phyloP scores from a whole-genome alignment of 495 filamentous ascomycete species.

The Daldinia grandis region DNA sequence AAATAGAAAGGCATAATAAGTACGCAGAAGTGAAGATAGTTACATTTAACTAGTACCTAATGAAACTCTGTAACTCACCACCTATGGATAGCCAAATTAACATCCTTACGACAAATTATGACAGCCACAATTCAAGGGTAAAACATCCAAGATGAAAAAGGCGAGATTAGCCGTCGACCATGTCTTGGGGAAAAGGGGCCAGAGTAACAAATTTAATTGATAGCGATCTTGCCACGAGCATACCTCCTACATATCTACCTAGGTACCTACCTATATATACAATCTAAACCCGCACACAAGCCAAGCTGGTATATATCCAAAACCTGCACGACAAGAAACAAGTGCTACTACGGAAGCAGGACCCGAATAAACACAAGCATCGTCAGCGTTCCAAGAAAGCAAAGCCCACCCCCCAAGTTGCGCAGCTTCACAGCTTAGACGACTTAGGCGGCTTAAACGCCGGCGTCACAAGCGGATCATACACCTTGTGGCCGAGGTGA shows the following conservation, averaged over 20 bases:
- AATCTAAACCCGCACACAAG: not conserved
- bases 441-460: constrained; percentile 50
- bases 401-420: not conserved
- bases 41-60: not conserved
- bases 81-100: not conserved
- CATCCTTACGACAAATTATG: not conserved
- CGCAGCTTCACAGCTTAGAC: constrained; percentile 42
- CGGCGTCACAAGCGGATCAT: constrained; percentile 56
- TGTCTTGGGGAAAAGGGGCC: not conserved
- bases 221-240: not conserved
- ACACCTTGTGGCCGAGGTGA: constrained; percentile 60
- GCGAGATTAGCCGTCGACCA: not conserved
- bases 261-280: too few species aligned
- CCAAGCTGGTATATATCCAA: not conserved
- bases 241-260: too few species aligned
- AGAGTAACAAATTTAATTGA: not conserved
- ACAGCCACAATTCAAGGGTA: not conserved
- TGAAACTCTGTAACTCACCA: too few species aligned
- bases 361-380: not conserved
- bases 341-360: not conserved
- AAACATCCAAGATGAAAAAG: not conserved
- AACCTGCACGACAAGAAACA: not conserved
- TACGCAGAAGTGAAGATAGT: not conserved
- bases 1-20: not conserved
- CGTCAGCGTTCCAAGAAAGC: too few species aligned